Conservation (phyloP, 2,329 filamentous ascomycete species). For the Aspergillus jensenii region DNA sequence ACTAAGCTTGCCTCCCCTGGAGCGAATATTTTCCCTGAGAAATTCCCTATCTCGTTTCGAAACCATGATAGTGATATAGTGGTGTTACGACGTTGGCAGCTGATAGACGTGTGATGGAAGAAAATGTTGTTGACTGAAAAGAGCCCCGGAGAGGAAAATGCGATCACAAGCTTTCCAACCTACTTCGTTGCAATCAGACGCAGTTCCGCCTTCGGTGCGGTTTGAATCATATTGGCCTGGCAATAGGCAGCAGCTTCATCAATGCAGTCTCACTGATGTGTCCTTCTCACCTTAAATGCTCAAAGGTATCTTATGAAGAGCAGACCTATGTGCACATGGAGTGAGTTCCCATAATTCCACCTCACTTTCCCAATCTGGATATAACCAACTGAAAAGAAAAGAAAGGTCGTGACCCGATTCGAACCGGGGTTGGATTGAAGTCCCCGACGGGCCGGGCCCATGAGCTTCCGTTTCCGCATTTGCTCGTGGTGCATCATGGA, state of each 20-base stretch:
- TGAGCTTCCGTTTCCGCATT: neutral
- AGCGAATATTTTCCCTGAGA: constrained; percentile 40
- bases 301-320: neutral
- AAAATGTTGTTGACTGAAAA: neutral
- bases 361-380: too few species aligned
- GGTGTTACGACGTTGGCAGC: neutral
- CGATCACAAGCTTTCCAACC: neutral
- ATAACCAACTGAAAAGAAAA: neutral
- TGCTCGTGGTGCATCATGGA: neutral
- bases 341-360: too few species aligned
- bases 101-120: neutral
- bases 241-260: neutral
- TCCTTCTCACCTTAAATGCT: neutral
- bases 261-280: neutral
- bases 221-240: neutral
- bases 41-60: constrained; percentile 33
- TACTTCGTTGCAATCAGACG: neutral
- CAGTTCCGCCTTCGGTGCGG: neutral
- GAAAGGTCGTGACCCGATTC: neutral
- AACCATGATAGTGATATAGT: constrained; percentile 25
- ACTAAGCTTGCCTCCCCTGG: constrained; percentile 42
- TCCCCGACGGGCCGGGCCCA: too few species aligned
- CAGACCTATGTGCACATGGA: neutral
- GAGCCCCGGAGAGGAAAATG: neutral
- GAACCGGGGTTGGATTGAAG: neutral